Evolutionary conservation across 1,139 yeast genomes (phyloP).

Genomic region (Yamadazyma kanchanaburiensis): DNA sequence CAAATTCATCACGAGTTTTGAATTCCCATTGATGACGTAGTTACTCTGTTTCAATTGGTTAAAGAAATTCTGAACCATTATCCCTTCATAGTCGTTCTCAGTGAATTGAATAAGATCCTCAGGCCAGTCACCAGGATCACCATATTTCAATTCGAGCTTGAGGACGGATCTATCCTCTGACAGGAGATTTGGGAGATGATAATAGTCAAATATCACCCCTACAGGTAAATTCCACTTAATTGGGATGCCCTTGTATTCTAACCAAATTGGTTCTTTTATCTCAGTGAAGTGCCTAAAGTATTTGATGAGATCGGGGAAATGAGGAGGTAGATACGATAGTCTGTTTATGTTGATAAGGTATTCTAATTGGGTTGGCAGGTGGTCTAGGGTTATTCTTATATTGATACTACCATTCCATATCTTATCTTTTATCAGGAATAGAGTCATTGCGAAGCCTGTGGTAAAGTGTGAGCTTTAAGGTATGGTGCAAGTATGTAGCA

Average conservation of each 20-base stretch:
- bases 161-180: slow-evolving; percentile 44
- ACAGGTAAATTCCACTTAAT: slow-evolving; percentile 78
- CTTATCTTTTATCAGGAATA: slow-evolving; percentile 21
- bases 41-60: slow-evolving; percentile 81
- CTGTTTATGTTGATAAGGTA: slow-evolving; percentile 32
- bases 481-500: too few species aligned
- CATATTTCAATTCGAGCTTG: too few species aligned
- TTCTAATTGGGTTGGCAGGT: too few species aligned
- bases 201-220: slow-evolving; percentile 64
- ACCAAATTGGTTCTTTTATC: slow-evolving; percentile 50
- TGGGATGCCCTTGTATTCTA: slow-evolving; percentile 62
- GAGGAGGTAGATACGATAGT: slow-evolving; percentile 56
- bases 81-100: slow-evolving; percentile 21
- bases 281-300: slow-evolving; percentile 37
- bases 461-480: too few species aligned
- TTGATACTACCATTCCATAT: slow-evolving; percentile 61
- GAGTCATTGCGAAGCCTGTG: not conserved
- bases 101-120: slow-evolving; percentile 36
- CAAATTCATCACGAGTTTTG: slow-evolving; percentile 73
- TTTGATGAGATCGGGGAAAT: slow-evolving; percentile 35
- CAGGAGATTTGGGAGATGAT: slow-evolving; percentile 24
- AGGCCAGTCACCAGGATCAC: slow-evolving; percentile 5
- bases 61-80: slow-evolving; percentile 54
- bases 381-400: slow-evolving; percentile 22
- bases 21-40: slow-evolving; percentile 66